Evolutionary conservation across 345 rosid species (phyloP).

Genomic region (Salix koriyanagi): DNA sequence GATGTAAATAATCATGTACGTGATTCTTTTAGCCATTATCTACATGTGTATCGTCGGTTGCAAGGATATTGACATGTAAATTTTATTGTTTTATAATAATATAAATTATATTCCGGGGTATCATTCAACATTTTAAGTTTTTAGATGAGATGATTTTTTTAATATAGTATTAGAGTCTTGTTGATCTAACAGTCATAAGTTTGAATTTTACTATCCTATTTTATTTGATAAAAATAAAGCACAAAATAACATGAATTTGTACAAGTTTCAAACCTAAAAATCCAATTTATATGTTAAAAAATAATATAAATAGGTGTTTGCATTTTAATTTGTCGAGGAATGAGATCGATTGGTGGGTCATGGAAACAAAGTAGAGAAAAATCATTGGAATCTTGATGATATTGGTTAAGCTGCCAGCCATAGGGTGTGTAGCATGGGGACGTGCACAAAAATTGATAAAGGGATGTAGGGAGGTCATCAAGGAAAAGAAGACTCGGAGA

Average conservation of each 20-base stretch:
- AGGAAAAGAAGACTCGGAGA: constrained; percentile 13
- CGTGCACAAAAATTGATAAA: constrained; percentile 52
- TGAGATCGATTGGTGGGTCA: constrained; percentile 23
- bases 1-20: neutral
- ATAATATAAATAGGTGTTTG: neutral
- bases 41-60: neutral
- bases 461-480: constrained; percentile 13
- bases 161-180: too few relatives aligned
- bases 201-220: too few relatives aligned
- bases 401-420: constrained; percentile 17
- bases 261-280: accelerated
- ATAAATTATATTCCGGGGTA: too few relatives aligned
- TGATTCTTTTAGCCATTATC: neutral
- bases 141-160: too few relatives aligned
- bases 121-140: too few relatives aligned
- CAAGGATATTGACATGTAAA: too few relatives aligned
- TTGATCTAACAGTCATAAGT: accelerated
- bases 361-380: constrained; percentile 1
- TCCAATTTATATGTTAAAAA: too few relatives aligned
- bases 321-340: neutral
- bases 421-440: constrained; percentile 14
- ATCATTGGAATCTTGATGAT: neutral
- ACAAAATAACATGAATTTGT: accelerated
- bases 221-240: too few relatives aligned
- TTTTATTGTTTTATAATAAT: too few relatives aligned